Evolutionary conservation across 306 rosid species (phyloP).

Genomic region (Cyamopsis tetragonoloba): DNA sequence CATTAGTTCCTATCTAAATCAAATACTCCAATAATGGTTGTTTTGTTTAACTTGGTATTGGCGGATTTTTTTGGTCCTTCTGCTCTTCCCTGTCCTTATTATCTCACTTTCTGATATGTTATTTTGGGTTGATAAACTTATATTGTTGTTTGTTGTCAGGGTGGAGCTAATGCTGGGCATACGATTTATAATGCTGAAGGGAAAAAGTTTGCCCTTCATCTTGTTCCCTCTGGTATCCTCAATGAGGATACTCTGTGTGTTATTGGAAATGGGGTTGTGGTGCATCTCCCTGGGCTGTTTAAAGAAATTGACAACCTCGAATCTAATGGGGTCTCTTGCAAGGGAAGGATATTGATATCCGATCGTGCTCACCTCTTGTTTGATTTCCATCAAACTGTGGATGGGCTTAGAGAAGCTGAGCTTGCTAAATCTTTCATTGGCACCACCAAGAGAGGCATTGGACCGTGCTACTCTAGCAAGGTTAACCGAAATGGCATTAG

Average conservation of each 20-base stretch:
- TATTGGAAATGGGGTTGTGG: constrained; percentile 95
- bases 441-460: constrained; percentile 97
- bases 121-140: constrained; percentile 16
- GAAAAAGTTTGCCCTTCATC: constrained; percentile 93
- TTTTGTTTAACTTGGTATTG: neutral
- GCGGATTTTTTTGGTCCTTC: neutral
- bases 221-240: constrained; percentile 92
- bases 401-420: constrained; percentile 88
- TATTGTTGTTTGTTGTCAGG: constrained; percentile 35
- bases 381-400: constrained; percentile 91
- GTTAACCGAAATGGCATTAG: constrained; percentile 83
- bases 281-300: constrained; percentile 81
- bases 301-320: constrained; percentile 83
- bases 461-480: constrained; percentile 93
- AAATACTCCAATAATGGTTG: too few species aligned
- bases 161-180: constrained; percentile 98
- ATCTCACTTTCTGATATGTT: neutral
- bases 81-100: neutral
- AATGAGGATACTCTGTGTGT: constrained; percentile 88
- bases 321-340: constrained; percentile 75
- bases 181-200: constrained; percentile 96
- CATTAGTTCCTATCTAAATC: too few species aligned
- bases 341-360: constrained; percentile 86
- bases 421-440: constrained; percentile 93
- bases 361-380: constrained; percentile 91